Conservation (phyloP, 768 basidiomycete genomes). For the Gloeopeniophorella convolvens region DNA sequence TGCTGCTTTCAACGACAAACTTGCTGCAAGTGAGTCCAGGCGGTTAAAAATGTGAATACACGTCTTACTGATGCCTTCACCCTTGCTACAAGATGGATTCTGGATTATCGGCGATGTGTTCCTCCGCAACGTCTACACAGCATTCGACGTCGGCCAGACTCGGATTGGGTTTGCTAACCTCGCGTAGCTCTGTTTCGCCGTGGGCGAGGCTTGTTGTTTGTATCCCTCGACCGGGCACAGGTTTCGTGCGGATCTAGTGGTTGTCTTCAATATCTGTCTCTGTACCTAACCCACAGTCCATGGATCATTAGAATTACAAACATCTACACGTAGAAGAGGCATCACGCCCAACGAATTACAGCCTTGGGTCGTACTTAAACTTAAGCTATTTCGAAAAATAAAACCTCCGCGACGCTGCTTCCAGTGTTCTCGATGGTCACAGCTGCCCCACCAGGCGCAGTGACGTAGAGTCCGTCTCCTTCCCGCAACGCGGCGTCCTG, state of each 20-base stretch:
- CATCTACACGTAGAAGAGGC: neutral
- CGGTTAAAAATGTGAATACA: neutral
- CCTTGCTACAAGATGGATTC: neutral
- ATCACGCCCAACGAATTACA: neutral
- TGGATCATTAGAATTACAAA: neutral
- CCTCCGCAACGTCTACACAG: slow-evolving; percentile 8
- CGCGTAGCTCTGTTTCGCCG: no score
- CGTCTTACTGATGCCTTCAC: neutral
- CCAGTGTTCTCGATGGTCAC: slow-evolving; percentile 58
- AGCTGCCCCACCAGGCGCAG: slow-evolving; percentile 39
- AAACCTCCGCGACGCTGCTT: slow-evolving; percentile 57
- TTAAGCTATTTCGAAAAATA: slow-evolving; percentile 72
- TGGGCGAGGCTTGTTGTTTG: no score
- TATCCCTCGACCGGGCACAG: no score
- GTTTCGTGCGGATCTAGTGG: no score
- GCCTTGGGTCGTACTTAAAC: no score
- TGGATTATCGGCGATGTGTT: slow-evolving; percentile 13
- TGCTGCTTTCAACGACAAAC: neutral
- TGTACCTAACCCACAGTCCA: neutral
- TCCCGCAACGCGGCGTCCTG: slow-evolving; percentile 58
- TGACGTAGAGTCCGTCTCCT: slow-evolving; percentile 82
- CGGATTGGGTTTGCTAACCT: slow-evolving; percentile 5
- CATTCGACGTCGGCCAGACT: neutral
- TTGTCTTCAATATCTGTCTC: no score
- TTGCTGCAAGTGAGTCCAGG: neutral